Percentiles rank a stretch among this genome's conserved stretches.
These are phyloP conservation scores for Artemisia annua DNA, from an alignment of 129 eudicot species.

Conservation along the genomic window DNA sequence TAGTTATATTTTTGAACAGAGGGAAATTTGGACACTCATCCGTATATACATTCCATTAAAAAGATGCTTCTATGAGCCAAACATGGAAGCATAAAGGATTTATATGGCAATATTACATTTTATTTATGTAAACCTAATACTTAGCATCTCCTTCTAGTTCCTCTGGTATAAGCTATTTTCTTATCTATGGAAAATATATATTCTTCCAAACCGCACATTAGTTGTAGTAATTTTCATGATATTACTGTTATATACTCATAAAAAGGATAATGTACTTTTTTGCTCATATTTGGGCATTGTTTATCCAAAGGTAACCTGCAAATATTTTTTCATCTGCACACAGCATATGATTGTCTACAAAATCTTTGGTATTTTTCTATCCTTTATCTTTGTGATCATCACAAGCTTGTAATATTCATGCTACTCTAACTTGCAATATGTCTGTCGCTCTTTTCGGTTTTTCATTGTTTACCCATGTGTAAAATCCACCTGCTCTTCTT, in stretches of 20 bases:
- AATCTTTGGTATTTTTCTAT: constrained; percentile 2
- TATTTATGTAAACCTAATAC: constrained; percentile 5
- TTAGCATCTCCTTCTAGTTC: background rate
- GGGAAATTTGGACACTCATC: background rate
- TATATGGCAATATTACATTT: background rate
- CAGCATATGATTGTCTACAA: constrained; percentile 1
- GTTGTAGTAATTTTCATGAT: background rate
- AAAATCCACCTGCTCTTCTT: too few species aligned
- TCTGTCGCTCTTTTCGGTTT: background rate
- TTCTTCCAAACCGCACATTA: background rate
- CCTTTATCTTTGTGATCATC: too few species aligned
- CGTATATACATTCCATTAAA: background rate
- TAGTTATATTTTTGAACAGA: background rate
- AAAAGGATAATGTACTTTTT: background rate
- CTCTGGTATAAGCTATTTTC: too few species aligned
- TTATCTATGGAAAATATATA: too few species aligned
- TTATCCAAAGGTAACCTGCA: background rate
- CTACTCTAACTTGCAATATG: too few species aligned
- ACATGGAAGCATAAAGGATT: constrained; percentile 4
- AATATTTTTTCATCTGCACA: background rate
- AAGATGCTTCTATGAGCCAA: background rate
- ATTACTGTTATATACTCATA: background rate
- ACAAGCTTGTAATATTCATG: too few species aligned
- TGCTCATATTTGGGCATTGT: background rate
- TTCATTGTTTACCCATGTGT: background rate